phyloP scores from a whole-genome alignment of 495 filamentous ascomycete species.

The Penicillium goetzii region DNA sequence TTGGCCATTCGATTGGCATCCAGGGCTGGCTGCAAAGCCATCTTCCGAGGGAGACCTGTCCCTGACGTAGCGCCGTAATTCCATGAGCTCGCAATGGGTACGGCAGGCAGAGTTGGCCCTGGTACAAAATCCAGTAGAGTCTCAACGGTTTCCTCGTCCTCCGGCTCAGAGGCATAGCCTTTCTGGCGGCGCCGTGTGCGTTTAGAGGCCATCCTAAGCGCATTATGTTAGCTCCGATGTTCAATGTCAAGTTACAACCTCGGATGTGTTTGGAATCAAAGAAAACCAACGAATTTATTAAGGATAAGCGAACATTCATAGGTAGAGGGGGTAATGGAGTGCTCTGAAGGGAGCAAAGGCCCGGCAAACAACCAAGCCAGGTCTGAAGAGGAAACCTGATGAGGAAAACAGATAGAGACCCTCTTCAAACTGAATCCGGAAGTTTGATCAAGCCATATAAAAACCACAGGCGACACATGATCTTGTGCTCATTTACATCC shows the following conservation, averaged over 20 bases:
- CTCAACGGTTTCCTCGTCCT: constrained; percentile 13
- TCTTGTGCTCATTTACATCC: not conserved
- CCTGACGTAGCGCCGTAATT: constrained; percentile 40
- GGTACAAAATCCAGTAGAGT: constrained; percentile 19
- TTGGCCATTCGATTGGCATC: constrained; percentile 31
- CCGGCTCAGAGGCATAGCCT: constrained; percentile 9
- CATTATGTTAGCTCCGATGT: not conserved
- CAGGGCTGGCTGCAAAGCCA: constrained; percentile 25
- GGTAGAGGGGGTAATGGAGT: not conserved
- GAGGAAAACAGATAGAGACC: not conserved
- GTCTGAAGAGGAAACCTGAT: not conserved
- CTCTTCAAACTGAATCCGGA: not conserved
- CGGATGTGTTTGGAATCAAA: not conserved
- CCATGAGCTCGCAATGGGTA: constrained; percentile 36
- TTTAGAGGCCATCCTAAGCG: constrained; percentile 2
- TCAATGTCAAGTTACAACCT: no score
- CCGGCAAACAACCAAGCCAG: not conserved
- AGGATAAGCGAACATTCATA: not conserved
- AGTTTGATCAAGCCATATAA: not conserved
- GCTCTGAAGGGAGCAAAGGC: not conserved
- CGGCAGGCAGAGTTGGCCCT: constrained; percentile 29
- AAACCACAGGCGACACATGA: not conserved
- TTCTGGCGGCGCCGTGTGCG: not conserved
- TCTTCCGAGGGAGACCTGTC: constrained; percentile 32
- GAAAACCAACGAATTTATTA: not conserved